A percentile compares a stretch with the other conserved stretches of the same genome.
Evolutionary conservation across 2,329 filamentous ascomycete genomes (phyloP).

Genomic region (Fusarium gaditjirri): DNA sequence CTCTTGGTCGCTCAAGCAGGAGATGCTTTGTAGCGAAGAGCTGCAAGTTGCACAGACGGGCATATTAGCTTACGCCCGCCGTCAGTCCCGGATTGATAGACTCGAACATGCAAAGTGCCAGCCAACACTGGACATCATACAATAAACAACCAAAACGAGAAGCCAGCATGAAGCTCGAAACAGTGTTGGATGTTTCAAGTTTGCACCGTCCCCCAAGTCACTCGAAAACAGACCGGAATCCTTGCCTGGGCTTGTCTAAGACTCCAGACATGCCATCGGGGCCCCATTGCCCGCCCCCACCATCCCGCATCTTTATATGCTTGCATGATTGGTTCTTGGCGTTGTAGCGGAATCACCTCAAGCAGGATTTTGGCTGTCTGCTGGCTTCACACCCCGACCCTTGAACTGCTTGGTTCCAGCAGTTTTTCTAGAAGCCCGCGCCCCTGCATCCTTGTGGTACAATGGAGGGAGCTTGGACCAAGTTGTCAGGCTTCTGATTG

Average conservation of each 20-base stretch:
- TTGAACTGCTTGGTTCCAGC: conserved; percentile 39
- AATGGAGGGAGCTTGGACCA: conserved; percentile 43
- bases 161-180: conserved; percentile 3
- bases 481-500: conserved; percentile 25
- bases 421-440: conserved; percentile 46
- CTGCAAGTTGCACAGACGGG: conserved; percentile 26
- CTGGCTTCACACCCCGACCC: conserved; percentile 30
- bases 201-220: conserved; percentile 47
- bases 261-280: conserved; percentile 40
- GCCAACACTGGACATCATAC: conserved; percentile 2
- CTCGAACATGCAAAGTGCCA: conserved; percentile 10
- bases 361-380: conserved; percentile 38
- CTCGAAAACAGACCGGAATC: conserved; percentile 51
- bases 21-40: conserved; percentile 16
- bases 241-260: conserved; percentile 35
- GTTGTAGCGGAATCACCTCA: conserved; percentile 24
- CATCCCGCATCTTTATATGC: conserved; percentile 39
- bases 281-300: conserved; percentile 37
- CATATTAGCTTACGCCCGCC: conserved; percentile 30
- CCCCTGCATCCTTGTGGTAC: conserved; percentile 41
- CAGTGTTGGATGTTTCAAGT: conserved; percentile 25
- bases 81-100: conserved; percentile 17
- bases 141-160: conserved; percentile 22
- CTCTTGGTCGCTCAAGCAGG: conserved; percentile 25
- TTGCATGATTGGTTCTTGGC: conserved; percentile 35